Evolutionary conservation across 306 rosid genomes (phyloP), one percentile per base, ranked within the genome.

Genomic region (Vigna trinervia): DNA sequence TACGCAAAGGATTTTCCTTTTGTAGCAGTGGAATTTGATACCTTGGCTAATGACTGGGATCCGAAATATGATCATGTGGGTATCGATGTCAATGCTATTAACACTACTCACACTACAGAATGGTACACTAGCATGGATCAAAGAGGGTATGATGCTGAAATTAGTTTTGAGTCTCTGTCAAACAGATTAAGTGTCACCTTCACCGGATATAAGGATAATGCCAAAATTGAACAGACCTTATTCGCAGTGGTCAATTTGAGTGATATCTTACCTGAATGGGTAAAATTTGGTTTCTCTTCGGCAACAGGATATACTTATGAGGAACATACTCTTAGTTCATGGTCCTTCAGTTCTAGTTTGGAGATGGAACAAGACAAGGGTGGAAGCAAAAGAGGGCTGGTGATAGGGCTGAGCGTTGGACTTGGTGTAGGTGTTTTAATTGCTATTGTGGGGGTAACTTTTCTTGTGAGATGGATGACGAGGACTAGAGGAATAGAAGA

Each of bases 11-110:
- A 70, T 0, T 52, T 6, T 71, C 77, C 76, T 8, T 88, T 89
- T 75, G 85, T 86, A 34, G 92, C 86, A 0, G 81, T 86, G 26
- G 92, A 89, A 64, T 89, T 87, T 53, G 93, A 89, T 64, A 87
- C 82, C 67, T 82, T 1, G 12, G 4, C 0, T 0, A 74, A 80
- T 13, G 0, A 0, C 0, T 85, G 63, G 70, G 94, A 89, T 73
- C 87, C 85, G 19, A 4, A 1, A 4, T 43, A 46, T 17, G 64
- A 15, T 52, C 53, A 87, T 75, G 89, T 84, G 6, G 93, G 91
- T 15, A 81, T 89, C 14, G 59, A 87, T 61, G 36, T 32, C 7
- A 69, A 61, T 3, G 6, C 78, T 26, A 1, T 85, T 1, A 1
- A 1, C n/a, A 47, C 26, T 76, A 0, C 26, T 50, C 0, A 13